Percentiles rank a stretch among this genome's conserved stretches.
Conservation (phyloP, 2,329 filamentous ascomycete genomes). For the Colletotrichum higginsianum region DNA sequence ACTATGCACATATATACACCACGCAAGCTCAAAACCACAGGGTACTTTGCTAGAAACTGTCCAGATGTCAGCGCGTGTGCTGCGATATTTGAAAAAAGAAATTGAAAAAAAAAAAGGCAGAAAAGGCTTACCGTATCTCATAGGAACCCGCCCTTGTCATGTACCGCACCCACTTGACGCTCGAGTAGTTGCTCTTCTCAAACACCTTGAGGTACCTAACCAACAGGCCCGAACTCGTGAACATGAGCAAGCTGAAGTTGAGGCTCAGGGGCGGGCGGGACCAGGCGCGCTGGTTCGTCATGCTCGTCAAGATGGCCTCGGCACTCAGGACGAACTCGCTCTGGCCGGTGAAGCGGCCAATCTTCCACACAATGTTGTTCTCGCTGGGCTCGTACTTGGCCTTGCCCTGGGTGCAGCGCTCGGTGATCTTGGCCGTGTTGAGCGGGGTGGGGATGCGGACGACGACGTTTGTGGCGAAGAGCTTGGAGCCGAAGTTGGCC, state of each 20-base stretch:
- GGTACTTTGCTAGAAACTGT: slow-evolving; percentile 52
- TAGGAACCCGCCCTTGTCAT: slow-evolving; percentile 99
- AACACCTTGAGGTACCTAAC: slow-evolving; percentile 98
- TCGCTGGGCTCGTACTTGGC: slow-evolving; percentile 98
- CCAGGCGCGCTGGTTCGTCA: slow-evolving; percentile 99
- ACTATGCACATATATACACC: slow-evolving; percentile 41
- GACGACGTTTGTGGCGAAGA: slow-evolving; percentile 97
- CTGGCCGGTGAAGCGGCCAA: slow-evolving; percentile 97
- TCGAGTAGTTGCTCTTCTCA: slow-evolving; percentile 99
- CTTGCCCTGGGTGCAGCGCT: slow-evolving; percentile 94
- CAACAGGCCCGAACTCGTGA: slow-evolving; percentile 92
- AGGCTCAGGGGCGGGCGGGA: slow-evolving; percentile 92
- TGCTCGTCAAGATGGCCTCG: slow-evolving; percentile 92
- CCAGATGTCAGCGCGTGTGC: slow-evolving; percentile 33
- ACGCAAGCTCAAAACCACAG: slow-evolving; percentile 37
- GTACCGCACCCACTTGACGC: slow-evolving; percentile 99
- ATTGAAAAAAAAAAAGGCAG: neutral
- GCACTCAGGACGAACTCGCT: slow-evolving; percentile 96
- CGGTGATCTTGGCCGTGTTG: slow-evolving; percentile 94
- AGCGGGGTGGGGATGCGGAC: slow-evolving; percentile 95
- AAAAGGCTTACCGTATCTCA: slow-evolving; percentile 84
- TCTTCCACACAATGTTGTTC: slow-evolving; percentile 99
- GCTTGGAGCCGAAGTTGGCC: slow-evolving; percentile 95
- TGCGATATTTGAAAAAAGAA: no score
- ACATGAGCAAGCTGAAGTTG: slow-evolving; percentile 96